A percentile compares a stretch with the other conserved stretches of the same genome.
phyloP scores from a whole-genome alignment of 352 stramenopile genomes.

The Elongisporangium prolatum region DNA sequence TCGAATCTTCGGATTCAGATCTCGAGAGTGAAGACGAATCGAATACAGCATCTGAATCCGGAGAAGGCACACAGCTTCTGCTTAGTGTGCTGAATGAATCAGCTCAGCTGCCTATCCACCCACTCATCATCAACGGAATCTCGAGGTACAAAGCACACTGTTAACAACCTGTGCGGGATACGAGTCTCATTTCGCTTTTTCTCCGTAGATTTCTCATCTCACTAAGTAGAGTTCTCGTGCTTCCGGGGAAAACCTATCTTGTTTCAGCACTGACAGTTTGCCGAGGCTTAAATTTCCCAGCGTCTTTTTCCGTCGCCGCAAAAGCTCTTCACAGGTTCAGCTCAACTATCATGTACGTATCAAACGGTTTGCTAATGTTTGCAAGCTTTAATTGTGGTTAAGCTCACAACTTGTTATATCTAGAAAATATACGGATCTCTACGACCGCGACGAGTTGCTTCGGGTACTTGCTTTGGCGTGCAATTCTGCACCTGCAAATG shows the following conservation, averaged over 20 bases:
- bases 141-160: conserved; percentile 25
- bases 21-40: conserved; percentile 34
- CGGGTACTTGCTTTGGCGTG: conserved; percentile 23
- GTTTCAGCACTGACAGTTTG: conserved; percentile 35
- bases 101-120: conserved; percentile 44
- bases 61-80: conserved; percentile 47
- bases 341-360: conserved; percentile 43
- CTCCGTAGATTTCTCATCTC: conserved; percentile 55
- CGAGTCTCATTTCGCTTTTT: background rate
- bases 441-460: conserved; percentile 42
- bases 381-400: background rate
- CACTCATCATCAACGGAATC: conserved; percentile 50
- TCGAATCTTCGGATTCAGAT: conserved; percentile 67
- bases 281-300: conserved; percentile 38
- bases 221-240: conserved; percentile 41
- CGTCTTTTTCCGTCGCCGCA: conserved; percentile 34
- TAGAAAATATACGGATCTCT: conserved; percentile 60
- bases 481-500: conserved; percentile 9
- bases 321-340: conserved; percentile 50
- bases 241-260: conserved; percentile 46
- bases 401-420: conserved; percentile 5
- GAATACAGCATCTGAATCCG: conserved; percentile 13
- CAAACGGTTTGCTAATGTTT: background rate
- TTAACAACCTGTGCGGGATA: background rate
- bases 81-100: conserved; percentile 44